Conservation (phyloP, 2,329 filamentous ascomycete genomes). For the Calonectria ilicicola region DNA sequence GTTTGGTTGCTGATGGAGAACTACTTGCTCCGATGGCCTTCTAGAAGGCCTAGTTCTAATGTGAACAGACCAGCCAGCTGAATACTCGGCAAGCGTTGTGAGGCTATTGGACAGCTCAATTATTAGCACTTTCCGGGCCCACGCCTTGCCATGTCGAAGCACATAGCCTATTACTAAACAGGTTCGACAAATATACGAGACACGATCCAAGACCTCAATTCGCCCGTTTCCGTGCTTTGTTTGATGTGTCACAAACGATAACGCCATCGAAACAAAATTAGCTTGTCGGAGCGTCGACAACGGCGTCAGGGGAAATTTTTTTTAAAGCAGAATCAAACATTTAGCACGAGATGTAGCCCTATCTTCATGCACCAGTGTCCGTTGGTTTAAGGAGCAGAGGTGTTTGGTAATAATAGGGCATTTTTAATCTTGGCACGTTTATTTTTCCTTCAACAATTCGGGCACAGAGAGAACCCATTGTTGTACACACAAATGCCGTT, state of each 20-base stretch:
- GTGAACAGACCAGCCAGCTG: constrained; percentile 21
- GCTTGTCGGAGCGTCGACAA: not conserved
- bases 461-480: constrained; percentile 64
- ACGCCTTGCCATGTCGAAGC: not conserved
- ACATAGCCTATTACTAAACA: constrained; percentile 2
- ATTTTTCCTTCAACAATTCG: constrained; percentile 68
- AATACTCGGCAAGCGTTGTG: constrained; percentile 14
- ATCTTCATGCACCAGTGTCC: constrained; percentile 68
- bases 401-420: constrained; percentile 70
- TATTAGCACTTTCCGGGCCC: not conserved
- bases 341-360: constrained; percentile 55
- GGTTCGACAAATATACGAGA: not conserved
- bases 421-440: constrained; percentile 66
- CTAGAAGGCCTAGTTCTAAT: constrained; percentile 19
- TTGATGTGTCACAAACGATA: constrained; percentile 11
- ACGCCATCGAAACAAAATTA: constrained; percentile 1
- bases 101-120: constrained; percentile 17
- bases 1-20: constrained; percentile 6
- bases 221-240: not conserved
- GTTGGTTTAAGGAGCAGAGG: constrained; percentile 54
- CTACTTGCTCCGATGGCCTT: constrained; percentile 19
- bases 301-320: not conserved
- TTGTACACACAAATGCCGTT: constrained; percentile 72
- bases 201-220: not conserved
- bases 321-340: not conserved